These are phyloP conservation scores for Malus sieversii DNA, from an alignment of 306 rosid species.

Conservation along the genomic window DNA sequence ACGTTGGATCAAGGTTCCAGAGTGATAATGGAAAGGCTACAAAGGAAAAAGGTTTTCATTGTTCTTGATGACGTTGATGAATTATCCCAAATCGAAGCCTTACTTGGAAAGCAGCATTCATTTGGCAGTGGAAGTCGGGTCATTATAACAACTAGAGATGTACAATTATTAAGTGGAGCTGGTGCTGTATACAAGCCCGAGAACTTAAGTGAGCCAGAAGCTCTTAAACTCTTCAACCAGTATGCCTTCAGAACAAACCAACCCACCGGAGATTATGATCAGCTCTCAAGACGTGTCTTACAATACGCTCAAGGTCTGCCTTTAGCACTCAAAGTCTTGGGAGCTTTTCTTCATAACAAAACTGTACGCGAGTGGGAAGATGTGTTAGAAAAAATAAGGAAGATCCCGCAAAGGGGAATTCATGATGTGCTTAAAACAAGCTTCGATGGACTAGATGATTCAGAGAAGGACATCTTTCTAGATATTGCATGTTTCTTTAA, in stretches of 20 bases:
- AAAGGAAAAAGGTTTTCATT: not conserved
- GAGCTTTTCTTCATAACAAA: too few species aligned
- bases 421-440: too few species aligned
- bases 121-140: too few species aligned
- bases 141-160: slow-evolving; percentile 13
- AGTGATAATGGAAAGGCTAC: not conserved
- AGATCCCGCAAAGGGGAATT: accelerated
- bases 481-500: slow-evolving; percentile 36
- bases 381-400: too few species aligned
- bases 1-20: not conserved
- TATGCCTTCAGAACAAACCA: slow-evolving; percentile 1
- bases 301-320: too few species aligned
- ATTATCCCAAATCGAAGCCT: not conserved
- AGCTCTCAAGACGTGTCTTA: not conserved
- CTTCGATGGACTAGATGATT: slow-evolving; percentile 1
- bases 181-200: not conserved
- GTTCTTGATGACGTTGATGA: slow-evolving; percentile 11
- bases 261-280: not conserved
- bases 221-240: slow-evolving; percentile 2
- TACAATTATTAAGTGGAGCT: not conserved
- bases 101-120: too few species aligned
- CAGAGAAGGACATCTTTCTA: slow-evolving; percentile 21
- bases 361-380: too few species aligned
- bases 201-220: not conserved
- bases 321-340: too few species aligned